Evolutionary conservation across 1,284 basidiomycete species (phyloP), one percentile per base, ranked within the genome.

Genomic region (Xanthoconium separans): DNA sequence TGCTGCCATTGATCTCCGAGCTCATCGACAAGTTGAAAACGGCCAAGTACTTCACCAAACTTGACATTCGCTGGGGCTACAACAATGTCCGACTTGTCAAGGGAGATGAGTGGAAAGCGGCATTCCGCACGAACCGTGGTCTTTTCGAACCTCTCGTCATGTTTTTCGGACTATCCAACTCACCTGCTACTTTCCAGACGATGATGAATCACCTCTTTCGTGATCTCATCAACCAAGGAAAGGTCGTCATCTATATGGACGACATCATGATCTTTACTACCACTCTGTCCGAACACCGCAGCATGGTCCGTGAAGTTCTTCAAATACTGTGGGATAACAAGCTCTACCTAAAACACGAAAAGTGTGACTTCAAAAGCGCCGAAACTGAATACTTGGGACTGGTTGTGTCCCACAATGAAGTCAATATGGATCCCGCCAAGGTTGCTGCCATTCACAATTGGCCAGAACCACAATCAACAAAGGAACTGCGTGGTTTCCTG

Each of bases 71-170:
- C 3, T 33, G 31, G 31, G 31, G 13, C 3, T 54, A 55, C 9
- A 55, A 55, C 2, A 55, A 53, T 8, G 9, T 55, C 0, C 2
- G 22, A 0, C 49, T 54, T 9, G 27, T 13, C 15, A 43, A 54
- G 6, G 43, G 47, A 4, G 47, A 56, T 8, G 27, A 55, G 24
- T 55, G 51, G 42, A 55, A 56, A 11, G 54, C 43, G 0, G 43
- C 39, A 0, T 55, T 57, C 11, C 8, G 4, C 2, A 57, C 48
- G 0, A 57, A 57, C 8, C 1, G 1, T 0, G 45, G 53, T 0
- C 2, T 55, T 0, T 57, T 49, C 0, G 20, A 57, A n/a, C 53
- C 37, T 0, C 1, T 50, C 0, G 44, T 55, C 0, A 56, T 57
- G 43, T 57, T 55, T 15, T 57, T 57, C 2, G 6, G 50, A 0